Evolutionary conservation across 169 alveolate species (phyloP).

Genomic region (Plasmodium billcollinsi): DNA sequence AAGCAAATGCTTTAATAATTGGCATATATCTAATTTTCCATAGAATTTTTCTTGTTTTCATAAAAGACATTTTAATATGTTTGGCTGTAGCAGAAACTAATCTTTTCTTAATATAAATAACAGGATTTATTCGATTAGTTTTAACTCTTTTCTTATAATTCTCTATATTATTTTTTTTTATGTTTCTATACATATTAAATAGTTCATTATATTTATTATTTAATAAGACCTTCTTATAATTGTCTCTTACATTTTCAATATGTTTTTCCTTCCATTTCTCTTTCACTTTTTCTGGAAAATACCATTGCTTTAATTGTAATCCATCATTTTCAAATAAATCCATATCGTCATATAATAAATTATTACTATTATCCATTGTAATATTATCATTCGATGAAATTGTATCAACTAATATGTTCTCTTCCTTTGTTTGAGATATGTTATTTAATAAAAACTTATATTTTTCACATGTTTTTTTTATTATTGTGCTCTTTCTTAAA

Average conservation of each 20-base stretch:
- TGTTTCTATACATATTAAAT: constrained; percentile 67
- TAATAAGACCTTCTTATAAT: constrained; percentile 54
- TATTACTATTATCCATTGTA: not conserved
- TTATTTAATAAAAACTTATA: constrained; percentile 1
- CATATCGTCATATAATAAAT: constrained; percentile 15
- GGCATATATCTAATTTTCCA: constrained; percentile 78
- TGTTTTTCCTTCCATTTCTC: constrained; percentile 66
- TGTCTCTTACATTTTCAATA: constrained; percentile 60
- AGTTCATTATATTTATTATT: constrained; percentile 68
- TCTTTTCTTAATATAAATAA: constrained; percentile 59
- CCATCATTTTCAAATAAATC: constrained; percentile 47
- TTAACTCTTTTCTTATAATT: constrained; percentile 64
- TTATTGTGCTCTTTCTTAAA: not conserved
- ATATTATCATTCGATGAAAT: not conserved
- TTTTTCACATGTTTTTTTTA: not conserved
- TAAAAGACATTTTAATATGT: constrained; percentile 58
- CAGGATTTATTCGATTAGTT: constrained; percentile 75
- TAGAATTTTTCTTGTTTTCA: constrained; percentile 58
- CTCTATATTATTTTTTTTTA: constrained; percentile 60
- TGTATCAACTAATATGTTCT: not conserved
- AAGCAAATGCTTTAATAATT: constrained; percentile 56
- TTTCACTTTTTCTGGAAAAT: constrained; percentile 31
- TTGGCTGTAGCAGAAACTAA: constrained; percentile 75
- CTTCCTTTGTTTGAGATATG: constrained; percentile 4
- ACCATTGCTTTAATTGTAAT: constrained; percentile 73